A percentile compares a stretch with the other conserved stretches of the same genome.
These are phyloP conservation scores for Silene latifolia DNA, from an alignment of 148 eudicot genomes.

Conservation along the genomic window DNA sequence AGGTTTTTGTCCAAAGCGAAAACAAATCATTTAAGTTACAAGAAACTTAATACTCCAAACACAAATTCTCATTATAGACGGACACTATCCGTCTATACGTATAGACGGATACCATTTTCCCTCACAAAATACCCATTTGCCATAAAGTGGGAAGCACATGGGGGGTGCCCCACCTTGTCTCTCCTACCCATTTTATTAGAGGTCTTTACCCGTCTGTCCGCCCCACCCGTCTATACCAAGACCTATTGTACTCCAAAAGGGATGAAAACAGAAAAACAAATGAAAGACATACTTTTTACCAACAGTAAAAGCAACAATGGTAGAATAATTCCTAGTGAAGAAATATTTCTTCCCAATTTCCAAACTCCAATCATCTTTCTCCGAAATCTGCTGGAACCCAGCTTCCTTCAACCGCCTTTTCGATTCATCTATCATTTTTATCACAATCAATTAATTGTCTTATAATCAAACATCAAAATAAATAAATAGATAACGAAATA, in stretches of 20 bases:
- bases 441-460: neutral
- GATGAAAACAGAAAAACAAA: neutral
- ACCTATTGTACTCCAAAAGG: too few species aligned
- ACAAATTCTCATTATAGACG: too few species aligned
- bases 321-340: conserved; percentile 89
- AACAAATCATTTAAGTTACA: neutral
- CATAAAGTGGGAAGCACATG: too few species aligned
- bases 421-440: conserved; percentile 60
- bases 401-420: conserved; percentile 67
- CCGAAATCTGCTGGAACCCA: conserved; percentile 74
- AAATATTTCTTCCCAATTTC: conserved; percentile 72
- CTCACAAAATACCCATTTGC: too few species aligned
- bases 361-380: conserved; percentile 80
- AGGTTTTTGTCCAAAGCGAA: too few species aligned
- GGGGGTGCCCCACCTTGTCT: too few species aligned
- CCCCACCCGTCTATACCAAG: too few species aligned
- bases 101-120: too few species aligned
- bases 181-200: too few species aligned
- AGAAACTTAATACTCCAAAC: neutral
- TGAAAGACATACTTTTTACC: conserved; percentile 67
- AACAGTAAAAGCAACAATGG: conserved; percentile 91
- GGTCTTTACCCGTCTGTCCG: too few species aligned
- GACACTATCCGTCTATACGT: too few species aligned
- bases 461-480: neutral
- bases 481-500: neutral